These are phyloP conservation scores for Bertia moriformis DNA, from an alignment of 2,329 filamentous ascomycete genomes.

Conservation along the genomic window DNA sequence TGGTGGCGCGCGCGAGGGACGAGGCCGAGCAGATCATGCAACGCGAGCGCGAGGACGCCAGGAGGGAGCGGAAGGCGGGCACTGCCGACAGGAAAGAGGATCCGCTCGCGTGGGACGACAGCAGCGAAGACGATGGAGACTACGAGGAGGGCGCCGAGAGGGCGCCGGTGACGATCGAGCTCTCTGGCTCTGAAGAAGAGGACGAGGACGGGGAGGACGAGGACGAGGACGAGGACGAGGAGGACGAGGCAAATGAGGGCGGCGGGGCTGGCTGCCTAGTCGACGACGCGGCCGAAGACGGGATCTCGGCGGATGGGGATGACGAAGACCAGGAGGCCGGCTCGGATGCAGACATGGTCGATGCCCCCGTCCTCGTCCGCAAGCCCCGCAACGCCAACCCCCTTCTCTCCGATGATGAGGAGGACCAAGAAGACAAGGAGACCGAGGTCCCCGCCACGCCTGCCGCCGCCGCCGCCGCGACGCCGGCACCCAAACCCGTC, in stretches of 20 bases:
- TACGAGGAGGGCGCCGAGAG: conserved; percentile 32
- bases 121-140: conserved; percentile 41
- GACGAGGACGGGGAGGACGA: conserved; percentile 20
- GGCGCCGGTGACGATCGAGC: conserved; percentile 20
- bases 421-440: neutral
- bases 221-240: conserved; percentile 8
- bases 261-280: neutral
- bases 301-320: too few relatives aligned
- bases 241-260: conserved; percentile 6
- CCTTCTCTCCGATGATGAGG: neutral
- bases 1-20: conserved; percentile 69
- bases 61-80: conserved; percentile 37
- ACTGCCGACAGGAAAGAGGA: too few relatives aligned
- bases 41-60: conserved; percentile 60
- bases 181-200: conserved; percentile 18
- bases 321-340: neutral
- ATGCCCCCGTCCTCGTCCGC: too few relatives aligned
- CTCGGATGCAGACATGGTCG: neutral
- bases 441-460: neutral
- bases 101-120: conserved; percentile 26
- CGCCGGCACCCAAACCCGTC: neutral
- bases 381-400: too few relatives aligned
- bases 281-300: neutral
- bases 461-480: neutral
- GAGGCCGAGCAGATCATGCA: conserved; percentile 70